A percentile compares a stretch with the other conserved stretches of the same genome.
Conservation (phyloP, 495 filamentous ascomycete species). For the Penicillium dipodomyicola region DNA sequence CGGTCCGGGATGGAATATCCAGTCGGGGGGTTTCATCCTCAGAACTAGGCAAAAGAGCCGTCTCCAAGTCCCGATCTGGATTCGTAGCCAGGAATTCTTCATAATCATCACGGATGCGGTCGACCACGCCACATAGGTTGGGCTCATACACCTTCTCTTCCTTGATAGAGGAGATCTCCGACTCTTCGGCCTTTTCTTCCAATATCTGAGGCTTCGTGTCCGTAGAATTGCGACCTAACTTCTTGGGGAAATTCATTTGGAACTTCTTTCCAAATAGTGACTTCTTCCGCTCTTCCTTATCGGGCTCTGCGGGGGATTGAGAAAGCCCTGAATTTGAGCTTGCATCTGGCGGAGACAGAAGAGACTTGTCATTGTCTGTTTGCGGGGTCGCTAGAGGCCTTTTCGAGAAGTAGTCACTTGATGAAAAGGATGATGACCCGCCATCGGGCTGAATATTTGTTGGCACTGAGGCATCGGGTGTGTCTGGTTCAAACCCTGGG, state of each 20-base stretch:
- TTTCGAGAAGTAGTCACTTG: slow-evolving; percentile 67
- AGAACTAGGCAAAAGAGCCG: slow-evolving; percentile 71
- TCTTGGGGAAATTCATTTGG: slow-evolving; percentile 83
- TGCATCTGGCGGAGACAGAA: slow-evolving; percentile 50
- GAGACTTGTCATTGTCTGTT: slow-evolving; percentile 33
- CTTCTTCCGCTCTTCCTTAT: slow-evolving; percentile 71
- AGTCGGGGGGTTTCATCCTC: slow-evolving; percentile 83
- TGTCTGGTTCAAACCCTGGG: slow-evolving; percentile 25
- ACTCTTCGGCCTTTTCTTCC: slow-evolving; percentile 84
- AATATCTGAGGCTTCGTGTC: slow-evolving; percentile 70
- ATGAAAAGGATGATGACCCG: slow-evolving; percentile 45
- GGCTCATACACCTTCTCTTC: slow-evolving; percentile 80
- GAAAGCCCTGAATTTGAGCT: slow-evolving; percentile 46
- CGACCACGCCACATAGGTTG: slow-evolving; percentile 76
- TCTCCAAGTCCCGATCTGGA: slow-evolving; percentile 53
- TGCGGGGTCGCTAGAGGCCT: slow-evolving; percentile 21
- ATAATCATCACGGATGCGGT: slow-evolving; percentile 75
- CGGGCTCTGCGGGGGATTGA: slow-evolving; percentile 62
- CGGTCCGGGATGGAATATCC: slow-evolving; percentile 72
- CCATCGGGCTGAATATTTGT: slow-evolving; percentile 39
- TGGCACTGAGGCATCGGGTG: slow-evolving; percentile 16
- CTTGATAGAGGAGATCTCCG: slow-evolving; percentile 59
- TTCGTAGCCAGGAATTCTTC: slow-evolving; percentile 63
- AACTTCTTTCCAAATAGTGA: slow-evolving; percentile 85
- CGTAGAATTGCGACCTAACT: slow-evolving; percentile 70